Conservation (phyloP, 495 filamentous ascomycete species). For the Neurospora tetrasperma region DNA sequence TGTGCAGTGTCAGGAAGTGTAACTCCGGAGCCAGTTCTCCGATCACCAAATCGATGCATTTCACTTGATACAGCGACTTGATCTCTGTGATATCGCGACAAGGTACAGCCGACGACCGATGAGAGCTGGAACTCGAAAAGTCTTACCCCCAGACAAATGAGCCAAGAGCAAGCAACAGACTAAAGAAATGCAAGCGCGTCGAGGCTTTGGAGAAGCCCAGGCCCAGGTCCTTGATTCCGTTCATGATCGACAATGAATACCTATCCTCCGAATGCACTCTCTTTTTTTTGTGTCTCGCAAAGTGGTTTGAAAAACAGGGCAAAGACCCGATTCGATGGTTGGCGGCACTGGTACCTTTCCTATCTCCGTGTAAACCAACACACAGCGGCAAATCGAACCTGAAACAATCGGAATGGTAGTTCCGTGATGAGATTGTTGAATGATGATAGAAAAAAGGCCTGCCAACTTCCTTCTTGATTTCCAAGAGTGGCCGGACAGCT, state of each 20-base stretch:
- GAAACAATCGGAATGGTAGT: not conserved
- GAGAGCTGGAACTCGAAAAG: not conserved
- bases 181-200: constrained; percentile 35
- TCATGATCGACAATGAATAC: not conserved
- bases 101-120: not conserved
- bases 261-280: not conserved
- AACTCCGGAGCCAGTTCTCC: not conserved
- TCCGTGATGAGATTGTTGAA: not conserved
- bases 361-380: not conserved
- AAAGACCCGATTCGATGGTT: not conserved
- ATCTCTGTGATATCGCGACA: not conserved
- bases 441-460: not conserved
- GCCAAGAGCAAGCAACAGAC: constrained; percentile 44
- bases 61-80: not conserved
- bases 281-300: not conserved
- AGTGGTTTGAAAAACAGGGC: not conserved
- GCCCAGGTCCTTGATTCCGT: not conserved
- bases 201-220: constrained; percentile 25
- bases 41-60: not conserved
- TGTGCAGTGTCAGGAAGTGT: constrained; percentile 11
- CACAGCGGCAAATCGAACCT: not conserved
- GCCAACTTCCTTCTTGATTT: not conserved
- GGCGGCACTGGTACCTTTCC: not conserved
- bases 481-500: not conserved
- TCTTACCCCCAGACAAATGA: constrained; percentile 50